A percentile compares a stretch with the other conserved stretches of the same genome.
These are phyloP conservation scores for Sicyos baderoa DNA, from an alignment of 306 rosid genomes.

Conservation along the genomic window DNA sequence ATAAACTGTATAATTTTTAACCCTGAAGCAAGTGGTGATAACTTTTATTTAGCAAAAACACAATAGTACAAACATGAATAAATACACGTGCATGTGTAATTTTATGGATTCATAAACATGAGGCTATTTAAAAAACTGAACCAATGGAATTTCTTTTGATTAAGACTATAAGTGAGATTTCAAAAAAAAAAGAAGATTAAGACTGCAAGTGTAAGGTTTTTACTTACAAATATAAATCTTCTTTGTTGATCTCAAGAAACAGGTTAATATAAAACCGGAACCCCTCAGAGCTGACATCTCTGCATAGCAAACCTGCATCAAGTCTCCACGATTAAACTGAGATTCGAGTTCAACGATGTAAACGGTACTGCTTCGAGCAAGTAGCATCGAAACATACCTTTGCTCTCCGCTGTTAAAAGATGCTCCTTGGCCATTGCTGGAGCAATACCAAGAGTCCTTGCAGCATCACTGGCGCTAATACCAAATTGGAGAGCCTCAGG, in stretches of 20 bases:
- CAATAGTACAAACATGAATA: background rate
- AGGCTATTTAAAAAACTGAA: background rate
- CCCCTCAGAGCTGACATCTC: conserved; percentile 90
- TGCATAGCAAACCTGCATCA: conserved; percentile 75
- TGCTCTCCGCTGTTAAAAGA: conserved; percentile 87
- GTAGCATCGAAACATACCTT: conserved; percentile 35
- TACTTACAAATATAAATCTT: conserved; percentile 65
- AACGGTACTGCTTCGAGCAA: background rate
- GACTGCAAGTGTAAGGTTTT: conserved; percentile 20
- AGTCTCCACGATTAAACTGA: conserved; percentile 23
- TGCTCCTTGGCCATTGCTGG: conserved; percentile 98
- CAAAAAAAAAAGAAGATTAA: too few relatives aligned
- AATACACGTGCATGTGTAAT: conserved; percentile 9
- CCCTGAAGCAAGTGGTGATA: conserved; percentile 39
- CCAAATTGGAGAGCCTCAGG: conserved; percentile 77
- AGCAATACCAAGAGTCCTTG: conserved; percentile 79
- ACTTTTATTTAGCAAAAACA: conserved; percentile 7
- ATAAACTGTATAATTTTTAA: conserved; percentile 51
- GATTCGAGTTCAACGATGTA: background rate
- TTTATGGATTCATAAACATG: background rate
- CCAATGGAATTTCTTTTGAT: background rate
- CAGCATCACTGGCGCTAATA: conserved; percentile 91
- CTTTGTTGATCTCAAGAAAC: conserved; percentile 50
- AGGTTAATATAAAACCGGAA: conserved; percentile 73
- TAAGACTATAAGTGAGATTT: too few relatives aligned